A percentile compares a stretch with the other conserved stretches of the same genome.
These are phyloP conservation scores for Alternaria triticina DNA, from an alignment of 2,329 filamentous ascomycete genomes.

Conservation along the genomic window DNA sequence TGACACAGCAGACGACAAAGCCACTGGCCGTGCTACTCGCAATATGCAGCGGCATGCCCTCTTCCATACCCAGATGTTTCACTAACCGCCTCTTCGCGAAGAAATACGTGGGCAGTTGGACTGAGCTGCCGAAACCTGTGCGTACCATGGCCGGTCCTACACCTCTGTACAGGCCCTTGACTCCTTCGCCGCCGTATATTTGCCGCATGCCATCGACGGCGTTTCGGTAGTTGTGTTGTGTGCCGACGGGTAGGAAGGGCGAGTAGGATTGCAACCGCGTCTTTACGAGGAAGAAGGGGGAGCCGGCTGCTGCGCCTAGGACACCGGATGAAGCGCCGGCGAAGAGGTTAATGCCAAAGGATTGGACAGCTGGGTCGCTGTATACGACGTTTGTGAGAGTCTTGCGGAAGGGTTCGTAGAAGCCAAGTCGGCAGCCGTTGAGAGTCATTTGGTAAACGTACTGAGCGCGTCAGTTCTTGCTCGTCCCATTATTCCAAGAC, in stretches of 20 bases:
- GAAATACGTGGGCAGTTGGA: conserved; percentile 97
- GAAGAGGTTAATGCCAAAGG: conserved; percentile 89
- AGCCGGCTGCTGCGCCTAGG: conserved; percentile 89
- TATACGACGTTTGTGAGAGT: conserved; percentile 73
- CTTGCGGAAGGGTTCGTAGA: conserved; percentile 93
- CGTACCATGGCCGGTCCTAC: conserved; percentile 93
- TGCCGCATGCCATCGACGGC: conserved; percentile 81
- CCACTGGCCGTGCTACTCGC: conserved; percentile 88
- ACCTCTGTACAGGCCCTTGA: conserved; percentile 84
- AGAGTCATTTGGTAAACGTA: conserved; percentile 96
- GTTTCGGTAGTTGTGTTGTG: conserved; percentile 92
- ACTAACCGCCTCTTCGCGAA: conserved; percentile 89
- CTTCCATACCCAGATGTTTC: conserved; percentile 84
- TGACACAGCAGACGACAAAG: conserved; percentile 95
- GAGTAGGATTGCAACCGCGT: conserved; percentile 94
- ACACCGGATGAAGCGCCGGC: conserved; percentile 88
- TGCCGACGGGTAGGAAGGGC: conserved; percentile 89
- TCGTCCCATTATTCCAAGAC: background rate
- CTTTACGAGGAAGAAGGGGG: conserved; percentile 97
- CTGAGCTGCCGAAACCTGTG: conserved; percentile 93
- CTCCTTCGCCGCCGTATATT: conserved; percentile 79
- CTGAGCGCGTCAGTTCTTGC: conserved; percentile 45
- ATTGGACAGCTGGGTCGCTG: conserved; percentile 76
- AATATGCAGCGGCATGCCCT: conserved; percentile 87
- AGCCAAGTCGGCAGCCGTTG: conserved; percentile 94